phyloP scores from a whole-genome alignment of 352 stramenopile genomes.

The Phytophthora cryptogea region DNA sequence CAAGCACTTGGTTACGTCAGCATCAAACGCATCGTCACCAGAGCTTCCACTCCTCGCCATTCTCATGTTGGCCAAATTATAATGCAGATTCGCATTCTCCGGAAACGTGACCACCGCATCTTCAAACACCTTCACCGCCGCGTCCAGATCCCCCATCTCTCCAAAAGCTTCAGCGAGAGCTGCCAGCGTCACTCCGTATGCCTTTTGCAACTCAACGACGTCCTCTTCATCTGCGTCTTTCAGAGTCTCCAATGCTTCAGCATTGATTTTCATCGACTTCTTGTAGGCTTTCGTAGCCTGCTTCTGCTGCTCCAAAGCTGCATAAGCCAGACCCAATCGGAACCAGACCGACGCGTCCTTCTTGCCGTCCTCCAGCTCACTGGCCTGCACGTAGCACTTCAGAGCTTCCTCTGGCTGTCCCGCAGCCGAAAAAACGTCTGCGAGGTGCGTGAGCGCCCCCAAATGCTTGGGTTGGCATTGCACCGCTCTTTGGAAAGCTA shows the following conservation, averaged over 20 bases:
- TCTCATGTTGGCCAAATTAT: slow-evolving; percentile 75
- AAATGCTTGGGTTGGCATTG: slow-evolving; percentile 47
- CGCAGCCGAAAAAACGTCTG: slow-evolving; percentile 45
- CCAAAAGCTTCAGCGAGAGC: slow-evolving; percentile 60
- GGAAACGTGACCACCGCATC: slow-evolving; percentile 43
- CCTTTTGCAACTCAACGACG: slow-evolving; percentile 36
- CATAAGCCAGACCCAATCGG: slow-evolving; percentile 42
- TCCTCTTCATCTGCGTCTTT: slow-evolving; percentile 18
- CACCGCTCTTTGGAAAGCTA: slow-evolving; percentile 48
- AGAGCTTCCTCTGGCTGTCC: slow-evolving; percentile 43
- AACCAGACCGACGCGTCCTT: slow-evolving; percentile 63
- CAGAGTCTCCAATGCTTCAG: slow-evolving; percentile 20
- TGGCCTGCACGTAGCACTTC: slow-evolving; percentile 43
- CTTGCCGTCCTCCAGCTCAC: slow-evolving; percentile 29
- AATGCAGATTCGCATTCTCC: slow-evolving; percentile 59
- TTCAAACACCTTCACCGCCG: slow-evolving; percentile 52
- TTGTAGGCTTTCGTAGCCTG: slow-evolving; percentile 44
- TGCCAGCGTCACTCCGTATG: slow-evolving; percentile 55
- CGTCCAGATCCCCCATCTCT: slow-evolving; percentile 56
- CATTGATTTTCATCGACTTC: slow-evolving; percentile 37
- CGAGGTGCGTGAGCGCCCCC: slow-evolving; percentile 51
- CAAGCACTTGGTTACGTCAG: slow-evolving; percentile 35
- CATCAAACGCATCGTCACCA: slow-evolving; percentile 24
- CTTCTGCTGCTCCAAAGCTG: slow-evolving; percentile 40
- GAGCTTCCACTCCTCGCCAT: slow-evolving; percentile 42